Evolutionary conservation across 106 monocot species (phyloP).

Genomic region (Alisma plantagoaquatica): DNA sequence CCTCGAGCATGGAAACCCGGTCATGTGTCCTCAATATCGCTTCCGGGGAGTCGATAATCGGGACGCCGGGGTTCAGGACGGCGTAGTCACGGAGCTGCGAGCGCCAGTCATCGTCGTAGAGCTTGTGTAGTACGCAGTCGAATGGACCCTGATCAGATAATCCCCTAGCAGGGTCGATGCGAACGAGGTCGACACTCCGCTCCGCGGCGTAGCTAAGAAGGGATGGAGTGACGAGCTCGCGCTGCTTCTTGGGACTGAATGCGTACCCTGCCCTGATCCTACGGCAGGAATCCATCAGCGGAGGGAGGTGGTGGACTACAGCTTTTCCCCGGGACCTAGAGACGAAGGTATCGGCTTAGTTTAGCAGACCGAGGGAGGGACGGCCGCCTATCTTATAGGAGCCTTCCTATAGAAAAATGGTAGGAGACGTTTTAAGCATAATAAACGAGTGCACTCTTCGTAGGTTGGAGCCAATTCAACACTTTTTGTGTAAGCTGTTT

Average conservation of each 20-base stretch:
- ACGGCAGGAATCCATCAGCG: constrained; percentile 4
- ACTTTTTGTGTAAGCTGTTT: no score
- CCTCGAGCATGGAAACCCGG: constrained; percentile 49
- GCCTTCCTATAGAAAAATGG: no score
- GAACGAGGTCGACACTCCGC: constrained; percentile 41
- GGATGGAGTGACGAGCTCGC: constrained; percentile 38
- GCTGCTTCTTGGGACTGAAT: constrained; percentile 38
- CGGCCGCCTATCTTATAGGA: no score
- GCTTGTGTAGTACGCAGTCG: constrained; percentile 51
- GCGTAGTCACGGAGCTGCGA: constrained; percentile 27
- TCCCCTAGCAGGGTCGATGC: constrained; percentile 33
- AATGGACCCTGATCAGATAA: constrained; percentile 33
- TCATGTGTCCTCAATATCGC: constrained; percentile 44
- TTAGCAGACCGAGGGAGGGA: no score
- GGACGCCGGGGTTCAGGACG: constrained; percentile 17
- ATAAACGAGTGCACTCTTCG: no score
- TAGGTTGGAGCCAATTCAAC: no score
- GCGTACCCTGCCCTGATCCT: constrained; percentile 39
- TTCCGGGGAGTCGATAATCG: constrained; percentile 32
- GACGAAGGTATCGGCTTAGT: no score
- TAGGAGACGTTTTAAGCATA: no score
- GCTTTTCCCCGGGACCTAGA: no score
- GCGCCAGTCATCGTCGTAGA: constrained; percentile 27
- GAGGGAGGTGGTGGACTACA: no score
- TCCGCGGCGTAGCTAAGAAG: constrained; percentile 25